Evolutionary conservation across 768 basidiomycete genomes (phyloP).

Genomic region (Psilocybe cubensis): DNA sequence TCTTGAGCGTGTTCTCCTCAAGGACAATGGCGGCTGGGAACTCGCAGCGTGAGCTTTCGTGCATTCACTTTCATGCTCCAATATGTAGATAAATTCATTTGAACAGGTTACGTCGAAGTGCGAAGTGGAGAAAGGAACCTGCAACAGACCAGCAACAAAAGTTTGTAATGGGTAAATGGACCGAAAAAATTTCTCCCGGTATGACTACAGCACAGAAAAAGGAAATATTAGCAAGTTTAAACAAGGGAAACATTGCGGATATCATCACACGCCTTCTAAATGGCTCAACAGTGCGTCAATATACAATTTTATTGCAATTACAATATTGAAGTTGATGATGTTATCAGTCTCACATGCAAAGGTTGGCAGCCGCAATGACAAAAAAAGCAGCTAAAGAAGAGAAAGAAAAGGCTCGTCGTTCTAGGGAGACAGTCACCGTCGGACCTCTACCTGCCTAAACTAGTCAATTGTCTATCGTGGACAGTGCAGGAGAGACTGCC

Average conservation of each 20-base stretch:
- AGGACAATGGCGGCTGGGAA: background rate
- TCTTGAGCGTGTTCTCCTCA: background rate
- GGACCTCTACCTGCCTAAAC: constrained; percentile 46
- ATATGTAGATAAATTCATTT: background rate
- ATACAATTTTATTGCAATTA: background rate
- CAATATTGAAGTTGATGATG: background rate
- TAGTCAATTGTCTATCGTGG: constrained; percentile 26
- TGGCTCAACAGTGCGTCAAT: constrained; percentile 62
- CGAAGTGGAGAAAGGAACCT: constrained; percentile 65
- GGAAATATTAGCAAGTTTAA: constrained; percentile 46
- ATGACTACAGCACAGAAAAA: constrained; percentile 21
- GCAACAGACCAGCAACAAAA: constrained; percentile 66
- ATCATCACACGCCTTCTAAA: constrained; percentile 80
- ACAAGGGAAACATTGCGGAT: constrained; percentile 80
- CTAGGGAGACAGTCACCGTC: constrained; percentile 61
- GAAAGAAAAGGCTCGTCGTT: constrained; percentile 55
- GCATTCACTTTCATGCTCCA: background rate
- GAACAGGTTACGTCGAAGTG: constrained; percentile 56
- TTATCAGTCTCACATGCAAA: constrained; percentile 57
- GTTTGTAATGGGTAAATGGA: constrained; percentile 58
- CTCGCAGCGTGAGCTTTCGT: constrained; percentile 45
- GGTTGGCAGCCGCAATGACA: constrained; percentile 45
- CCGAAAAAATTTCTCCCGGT: constrained; percentile 23
- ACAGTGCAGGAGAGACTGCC: constrained; percentile 71
- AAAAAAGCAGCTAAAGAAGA: constrained; percentile 32